Evolutionary conservation across 768 basidiomycete genomes (phyloP).

Genomic region (Paxillus ammoniavirescens): DNA sequence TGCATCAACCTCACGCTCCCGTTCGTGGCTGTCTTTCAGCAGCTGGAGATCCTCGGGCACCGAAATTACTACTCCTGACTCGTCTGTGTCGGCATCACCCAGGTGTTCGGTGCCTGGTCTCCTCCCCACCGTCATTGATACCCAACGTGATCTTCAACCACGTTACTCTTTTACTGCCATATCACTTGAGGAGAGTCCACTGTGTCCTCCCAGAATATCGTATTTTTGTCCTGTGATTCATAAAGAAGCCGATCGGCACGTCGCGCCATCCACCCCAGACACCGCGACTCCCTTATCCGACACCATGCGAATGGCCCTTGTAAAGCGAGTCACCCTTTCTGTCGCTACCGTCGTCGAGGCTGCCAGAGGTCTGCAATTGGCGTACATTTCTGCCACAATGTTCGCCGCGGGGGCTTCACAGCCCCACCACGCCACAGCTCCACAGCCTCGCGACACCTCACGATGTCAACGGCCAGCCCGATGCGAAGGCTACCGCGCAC

Average conservation of each 20-base stretch:
- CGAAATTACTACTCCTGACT: conserved; percentile 31
- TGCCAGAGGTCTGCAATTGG: conserved; percentile 56
- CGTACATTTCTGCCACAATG: conserved; percentile 54
- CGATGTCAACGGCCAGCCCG: conserved; percentile 15
- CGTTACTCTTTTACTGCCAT: conserved; percentile 35
- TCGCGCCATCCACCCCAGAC: conserved; percentile 1
- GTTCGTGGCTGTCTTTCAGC: conserved; percentile 44
- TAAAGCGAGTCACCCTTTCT: conserved; percentile 34
- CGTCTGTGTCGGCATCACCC: conserved; percentile 34
- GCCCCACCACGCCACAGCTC: conserved; percentile 10
- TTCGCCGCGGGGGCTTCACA: conserved; percentile 39
- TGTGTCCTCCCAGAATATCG: conserved; percentile 18
- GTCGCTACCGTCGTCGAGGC: conserved; percentile 46
- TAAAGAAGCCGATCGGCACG: conserved; percentile 20
- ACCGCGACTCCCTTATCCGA: conserved; percentile 1
- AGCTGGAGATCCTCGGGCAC: conserved; percentile 40
- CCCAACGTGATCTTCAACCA: conserved; percentile 36
- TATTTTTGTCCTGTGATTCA: not conserved
- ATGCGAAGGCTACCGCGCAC: conserved; percentile 45
- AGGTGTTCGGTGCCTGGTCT: conserved; percentile 21
- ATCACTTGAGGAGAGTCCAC: conserved; percentile 37
- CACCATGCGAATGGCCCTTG: conserved; percentile 12
- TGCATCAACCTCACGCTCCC: conserved; percentile 34
- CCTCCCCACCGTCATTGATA: conserved; percentile 28
- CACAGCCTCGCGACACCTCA: conserved; percentile 13